A percentile compares a stretch with the other conserved stretches of the same genome.
phyloP scores from a whole-genome alignment of 768 basidiomycete species.

The Lyophyllum decastes region DNA sequence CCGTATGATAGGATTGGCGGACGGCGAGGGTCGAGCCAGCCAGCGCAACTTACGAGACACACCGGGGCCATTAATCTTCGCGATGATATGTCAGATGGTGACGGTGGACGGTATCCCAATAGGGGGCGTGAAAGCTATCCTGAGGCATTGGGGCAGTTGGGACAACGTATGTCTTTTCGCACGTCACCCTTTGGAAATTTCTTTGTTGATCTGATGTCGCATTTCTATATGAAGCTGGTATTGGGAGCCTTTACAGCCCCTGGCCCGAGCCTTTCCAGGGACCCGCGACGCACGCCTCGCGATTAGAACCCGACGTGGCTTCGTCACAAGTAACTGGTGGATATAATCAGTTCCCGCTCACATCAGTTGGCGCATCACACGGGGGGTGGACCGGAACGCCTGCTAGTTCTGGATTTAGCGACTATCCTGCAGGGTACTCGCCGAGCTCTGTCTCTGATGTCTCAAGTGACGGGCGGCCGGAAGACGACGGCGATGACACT shows the following conservation, averaged over 20 bases:
- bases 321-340: conserved; percentile 7
- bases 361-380: conserved; percentile 13
- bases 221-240: conserved; percentile 2
- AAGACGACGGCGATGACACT: conserved; percentile 26
- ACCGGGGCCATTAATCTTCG: conserved; percentile 14
- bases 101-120: conserved; percentile 2
- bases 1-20: conserved; percentile 18
- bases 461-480: conserved; percentile 21
- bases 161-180: conserved; percentile 14
- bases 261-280: conserved; percentile 5
- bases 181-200: conserved; percentile 1
- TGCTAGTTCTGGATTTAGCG: conserved; percentile 6
- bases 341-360: conserved; percentile 8
- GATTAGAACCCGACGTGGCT: conserved; percentile 5
- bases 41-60: conserved; percentile 20
- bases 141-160: conserved; percentile 1
- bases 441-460: conserved; percentile 20
- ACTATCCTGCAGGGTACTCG: conserved; percentile 17
- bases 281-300: neutral
- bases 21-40: conserved; percentile 24
- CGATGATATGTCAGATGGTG: conserved; percentile 11
- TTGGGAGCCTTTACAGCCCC: neutral
- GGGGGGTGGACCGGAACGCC: conserved; percentile 11
- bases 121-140: conserved; percentile 14
- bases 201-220: neutral